A percentile compares a stretch with the other conserved stretches of the same genome.
phyloP scores from a whole-genome alignment of 306 rosid species.

The Bauhinia variegata region DNA sequence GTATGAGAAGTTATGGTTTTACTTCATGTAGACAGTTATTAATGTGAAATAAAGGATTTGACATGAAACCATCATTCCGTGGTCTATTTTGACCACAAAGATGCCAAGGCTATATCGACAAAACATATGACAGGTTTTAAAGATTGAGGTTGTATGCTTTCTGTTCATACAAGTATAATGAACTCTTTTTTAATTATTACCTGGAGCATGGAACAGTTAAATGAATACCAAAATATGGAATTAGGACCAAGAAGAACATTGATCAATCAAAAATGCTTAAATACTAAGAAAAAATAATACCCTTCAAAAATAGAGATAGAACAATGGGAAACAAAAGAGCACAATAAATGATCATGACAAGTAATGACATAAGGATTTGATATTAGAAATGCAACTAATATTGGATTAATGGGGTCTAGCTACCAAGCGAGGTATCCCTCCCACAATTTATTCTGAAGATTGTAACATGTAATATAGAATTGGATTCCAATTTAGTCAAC shows the following conservation, averaged over 20 bases:
- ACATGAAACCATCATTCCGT: background rate
- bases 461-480: constrained; percentile 27
- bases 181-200: too few relatives aligned
- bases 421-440: too few relatives aligned
- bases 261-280: too few relatives aligned
- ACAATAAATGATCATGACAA: background rate
- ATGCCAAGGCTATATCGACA: background rate
- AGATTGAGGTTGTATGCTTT: background rate
- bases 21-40: too few relatives aligned
- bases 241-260: background rate
- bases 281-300: background rate
- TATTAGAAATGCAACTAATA: background rate
- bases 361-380: background rate
- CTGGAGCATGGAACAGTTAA: too few relatives aligned
- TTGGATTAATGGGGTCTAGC: constrained; percentile 7
- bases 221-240: too few relatives aligned
- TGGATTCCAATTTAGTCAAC: constrained; percentile 13
- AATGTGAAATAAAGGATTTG: background rate
- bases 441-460: background rate
- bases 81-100: background rate
- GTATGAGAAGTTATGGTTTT: too few relatives aligned
- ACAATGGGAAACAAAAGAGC: background rate
- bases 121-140: constrained; percentile 6
- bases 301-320: background rate
- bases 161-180: constrained; percentile 1